These are phyloP conservation scores for Perkinsus olseni DNA, from an alignment of 169 alveolate genomes.

Conservation along the genomic window DNA sequence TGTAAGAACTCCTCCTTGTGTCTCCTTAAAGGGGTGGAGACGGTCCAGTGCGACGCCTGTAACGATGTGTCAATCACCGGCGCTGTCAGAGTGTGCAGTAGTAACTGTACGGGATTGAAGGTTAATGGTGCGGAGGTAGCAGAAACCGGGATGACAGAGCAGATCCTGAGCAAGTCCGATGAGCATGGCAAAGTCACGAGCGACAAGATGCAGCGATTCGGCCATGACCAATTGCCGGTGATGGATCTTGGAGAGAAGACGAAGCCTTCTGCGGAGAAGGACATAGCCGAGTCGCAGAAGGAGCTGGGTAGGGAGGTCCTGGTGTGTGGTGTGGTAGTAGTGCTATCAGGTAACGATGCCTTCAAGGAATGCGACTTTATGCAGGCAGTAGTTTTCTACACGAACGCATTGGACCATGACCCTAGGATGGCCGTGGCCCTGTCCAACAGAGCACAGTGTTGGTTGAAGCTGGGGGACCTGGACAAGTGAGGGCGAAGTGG, in stretches of 20 bases:
- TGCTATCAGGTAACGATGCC: background rate
- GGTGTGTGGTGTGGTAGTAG: background rate
- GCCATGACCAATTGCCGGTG: background rate
- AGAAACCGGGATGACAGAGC: background rate
- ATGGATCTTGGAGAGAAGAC: background rate
- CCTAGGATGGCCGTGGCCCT: background rate
- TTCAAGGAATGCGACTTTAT: background rate
- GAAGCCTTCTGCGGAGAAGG: background rate
- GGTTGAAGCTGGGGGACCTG: background rate
- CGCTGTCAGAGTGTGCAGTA: background rate
- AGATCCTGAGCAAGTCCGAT: background rate
- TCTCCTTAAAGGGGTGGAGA: background rate
- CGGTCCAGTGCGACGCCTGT: background rate
- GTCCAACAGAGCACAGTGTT: background rate
- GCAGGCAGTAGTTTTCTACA: background rate
- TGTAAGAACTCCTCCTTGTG: background rate
- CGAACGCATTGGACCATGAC: background rate
- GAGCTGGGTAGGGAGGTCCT: background rate
- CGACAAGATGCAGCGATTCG: background rate
- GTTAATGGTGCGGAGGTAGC: background rate
- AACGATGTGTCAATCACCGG: background rate
- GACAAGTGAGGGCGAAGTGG: background rate
- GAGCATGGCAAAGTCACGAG: background rate
- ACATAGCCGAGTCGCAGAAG: background rate
- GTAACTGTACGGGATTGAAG: background rate